Conservation (phyloP, 2,329 filamentous ascomycete genomes). For the Phialophora macrospora region DNA sequence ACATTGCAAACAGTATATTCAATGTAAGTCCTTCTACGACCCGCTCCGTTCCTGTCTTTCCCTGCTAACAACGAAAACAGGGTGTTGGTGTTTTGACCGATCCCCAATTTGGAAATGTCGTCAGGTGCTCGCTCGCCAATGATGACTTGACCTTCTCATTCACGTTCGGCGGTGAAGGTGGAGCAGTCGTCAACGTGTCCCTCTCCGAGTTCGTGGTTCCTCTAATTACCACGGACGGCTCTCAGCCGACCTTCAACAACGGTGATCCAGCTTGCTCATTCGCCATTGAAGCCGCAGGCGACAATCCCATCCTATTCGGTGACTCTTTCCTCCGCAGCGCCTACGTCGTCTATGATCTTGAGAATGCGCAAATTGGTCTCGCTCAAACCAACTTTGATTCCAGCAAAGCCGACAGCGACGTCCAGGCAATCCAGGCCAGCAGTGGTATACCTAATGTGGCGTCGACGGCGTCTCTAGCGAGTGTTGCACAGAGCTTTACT, state of each 20-base stretch:
- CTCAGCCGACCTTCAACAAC: constrained; percentile 58
- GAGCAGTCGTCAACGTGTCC: constrained; percentile 44
- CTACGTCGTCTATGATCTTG: constrained; percentile 76
- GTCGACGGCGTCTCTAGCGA: constrained; percentile 34
- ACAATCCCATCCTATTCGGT: constrained; percentile 66
- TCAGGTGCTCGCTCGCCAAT: constrained; percentile 51
- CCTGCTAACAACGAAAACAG: background rate
- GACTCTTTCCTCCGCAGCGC: constrained; percentile 77
- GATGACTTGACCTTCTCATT: constrained; percentile 54
- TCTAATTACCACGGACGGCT: constrained; percentile 53
- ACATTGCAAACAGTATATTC: constrained; percentile 61
- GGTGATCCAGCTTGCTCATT: constrained; percentile 67
- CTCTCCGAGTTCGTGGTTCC: constrained; percentile 65
- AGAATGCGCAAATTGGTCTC: constrained; percentile 72
- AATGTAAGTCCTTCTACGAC: constrained; percentile 55
- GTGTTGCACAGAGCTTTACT: constrained; percentile 41
- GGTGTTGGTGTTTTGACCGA: constrained; percentile 44
- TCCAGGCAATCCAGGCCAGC: constrained; percentile 31
- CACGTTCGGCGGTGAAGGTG: constrained; percentile 55
- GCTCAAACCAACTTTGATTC: constrained; percentile 62
- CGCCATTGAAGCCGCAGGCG: constrained; percentile 65
- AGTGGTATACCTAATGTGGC: constrained; percentile 32
- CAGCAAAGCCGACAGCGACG: constrained; percentile 24
- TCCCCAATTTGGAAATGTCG: constrained; percentile 44
- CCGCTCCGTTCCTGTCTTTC: background rate